phyloP scores from a whole-genome alignment of 2,329 filamentous ascomycete species.

The Fusarium solani-melongenae region DNA sequence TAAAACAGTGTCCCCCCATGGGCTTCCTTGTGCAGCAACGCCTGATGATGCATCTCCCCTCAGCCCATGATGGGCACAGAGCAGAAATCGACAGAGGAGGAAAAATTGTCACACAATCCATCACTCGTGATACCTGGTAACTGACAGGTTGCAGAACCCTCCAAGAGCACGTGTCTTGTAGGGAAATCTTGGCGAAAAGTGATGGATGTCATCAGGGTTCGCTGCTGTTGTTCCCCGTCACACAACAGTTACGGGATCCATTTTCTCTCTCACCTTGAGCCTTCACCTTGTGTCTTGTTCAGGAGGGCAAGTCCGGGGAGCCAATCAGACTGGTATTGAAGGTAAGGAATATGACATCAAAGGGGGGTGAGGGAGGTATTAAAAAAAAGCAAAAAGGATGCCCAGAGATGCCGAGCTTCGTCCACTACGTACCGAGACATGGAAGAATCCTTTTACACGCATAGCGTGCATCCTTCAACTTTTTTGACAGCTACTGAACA shows the following conservation, averaged over 20 bases:
- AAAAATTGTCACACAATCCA: slow-evolving; percentile 23
- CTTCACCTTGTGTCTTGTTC: not conserved
- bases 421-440: slow-evolving; percentile 12
- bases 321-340: not conserved
- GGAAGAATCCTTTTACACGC: not conserved
- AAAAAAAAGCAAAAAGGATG: not conserved
- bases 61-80: slow-evolving; percentile 27
- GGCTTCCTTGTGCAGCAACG: slow-evolving; percentile 2
- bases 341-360: not conserved
- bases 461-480: not conserved
- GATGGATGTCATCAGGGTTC: slow-evolving; percentile 28
- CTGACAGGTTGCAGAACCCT: slow-evolving; percentile 3
- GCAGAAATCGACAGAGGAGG: slow-evolving; percentile 11
- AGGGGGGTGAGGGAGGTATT: not conserved
- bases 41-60: slow-evolving; percentile 24
- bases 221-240: not conserved
- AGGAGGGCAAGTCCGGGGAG: not conserved
- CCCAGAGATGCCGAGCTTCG: slow-evolving; percentile 22
- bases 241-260: slow-evolving; percentile 3
- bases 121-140: slow-evolving; percentile 3
- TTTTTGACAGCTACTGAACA: not conserved
- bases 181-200: not conserved
- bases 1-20: not conserved
- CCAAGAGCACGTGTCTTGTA: not conserved
- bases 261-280: not conserved